Conservation (phyloP, 2,329 filamentous ascomycete genomes). For the Aureobasidium sp. region DNA sequence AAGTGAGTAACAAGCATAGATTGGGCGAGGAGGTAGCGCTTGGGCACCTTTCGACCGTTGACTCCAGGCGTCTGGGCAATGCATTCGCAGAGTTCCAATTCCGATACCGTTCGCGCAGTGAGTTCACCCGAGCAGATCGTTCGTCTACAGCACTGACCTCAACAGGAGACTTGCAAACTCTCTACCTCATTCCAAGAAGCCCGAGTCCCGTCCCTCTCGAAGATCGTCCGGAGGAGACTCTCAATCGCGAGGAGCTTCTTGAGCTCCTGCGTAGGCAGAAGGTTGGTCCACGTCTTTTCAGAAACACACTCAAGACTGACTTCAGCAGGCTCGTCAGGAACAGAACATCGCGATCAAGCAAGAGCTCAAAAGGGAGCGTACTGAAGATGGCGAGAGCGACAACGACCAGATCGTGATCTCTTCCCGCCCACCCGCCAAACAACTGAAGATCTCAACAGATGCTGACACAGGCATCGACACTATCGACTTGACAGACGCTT, state of each 20-base stretch:
- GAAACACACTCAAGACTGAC: not conserved
- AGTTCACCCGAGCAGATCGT: slow-evolving; percentile 17
- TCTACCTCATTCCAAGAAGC: slow-evolving; percentile 18
- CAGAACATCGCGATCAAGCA: not conserved
- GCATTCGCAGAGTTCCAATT: slow-evolving; percentile 18
- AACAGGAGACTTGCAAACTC: slow-evolving; percentile 13
- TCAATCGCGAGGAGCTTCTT: slow-evolving; percentile 13
- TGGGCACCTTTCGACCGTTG: not conserved
- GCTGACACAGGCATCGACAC: not conserved
- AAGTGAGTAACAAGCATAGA: not conserved
- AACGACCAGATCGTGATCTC: not conserved
- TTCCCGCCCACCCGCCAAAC: not conserved
- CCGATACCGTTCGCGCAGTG: slow-evolving; percentile 18
- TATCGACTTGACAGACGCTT: slow-evolving; percentile 1
- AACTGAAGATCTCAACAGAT: not conserved
- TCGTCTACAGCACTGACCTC: slow-evolving; percentile 15
- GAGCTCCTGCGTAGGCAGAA: slow-evolving; percentile 13
- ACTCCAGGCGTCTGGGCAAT: slow-evolving; percentile 20
- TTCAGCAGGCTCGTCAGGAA: not conserved
- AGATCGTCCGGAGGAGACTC: slow-evolving; percentile 12
- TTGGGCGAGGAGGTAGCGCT: not conserved
- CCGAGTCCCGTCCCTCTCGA: slow-evolving; percentile 16
- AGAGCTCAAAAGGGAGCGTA: slow-evolving; percentile 5
- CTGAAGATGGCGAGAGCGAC: not conserved
- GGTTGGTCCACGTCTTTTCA: not conserved